phyloP scores from a whole-genome alignment of 495 filamentous ascomycete species.

The Aspergillus baeticus region DNA sequence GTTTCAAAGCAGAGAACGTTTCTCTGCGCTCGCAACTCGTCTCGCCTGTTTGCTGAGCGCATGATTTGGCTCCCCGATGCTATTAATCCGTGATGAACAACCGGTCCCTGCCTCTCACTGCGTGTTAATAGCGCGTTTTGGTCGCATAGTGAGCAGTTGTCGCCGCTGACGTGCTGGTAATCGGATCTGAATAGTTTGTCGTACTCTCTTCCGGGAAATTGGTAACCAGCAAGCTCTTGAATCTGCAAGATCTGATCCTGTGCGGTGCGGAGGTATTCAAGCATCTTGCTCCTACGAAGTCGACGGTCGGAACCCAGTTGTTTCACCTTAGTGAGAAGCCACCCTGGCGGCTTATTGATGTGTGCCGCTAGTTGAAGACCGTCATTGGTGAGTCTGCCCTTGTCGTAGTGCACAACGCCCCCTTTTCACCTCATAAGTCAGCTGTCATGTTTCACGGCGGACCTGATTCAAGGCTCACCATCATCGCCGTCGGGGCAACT shows the following conservation, averaged over 20 bases:
- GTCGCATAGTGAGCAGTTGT: neutral
- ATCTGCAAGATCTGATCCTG: neutral
- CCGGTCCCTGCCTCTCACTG: neutral
- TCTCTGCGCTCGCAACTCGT: neutral
- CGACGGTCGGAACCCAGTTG: neutral
- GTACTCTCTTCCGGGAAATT: neutral
- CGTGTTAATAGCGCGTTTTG: neutral
- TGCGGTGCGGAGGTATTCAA: neutral
- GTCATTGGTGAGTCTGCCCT: neutral
- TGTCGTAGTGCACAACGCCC: neutral
- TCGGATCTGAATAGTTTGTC: neutral
- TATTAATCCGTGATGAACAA: neutral
- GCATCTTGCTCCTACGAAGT: neutral
- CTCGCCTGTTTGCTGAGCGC: neutral
- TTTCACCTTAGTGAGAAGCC: neutral
- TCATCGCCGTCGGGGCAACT: conserved; percentile 21
- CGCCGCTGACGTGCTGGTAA: neutral
- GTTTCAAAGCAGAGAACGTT: neutral
- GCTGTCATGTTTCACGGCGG: neutral
- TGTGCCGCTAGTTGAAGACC: neutral
- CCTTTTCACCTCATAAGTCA: neutral
- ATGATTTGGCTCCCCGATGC: neutral
- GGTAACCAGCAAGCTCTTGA: neutral
- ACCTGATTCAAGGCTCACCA: conserved; percentile 4
- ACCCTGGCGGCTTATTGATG: neutral